These are phyloP conservation scores for Heliamphora exappendiculata DNA, from an alignment of 148 eudicot genomes.

Conservation along the genomic window DNA sequence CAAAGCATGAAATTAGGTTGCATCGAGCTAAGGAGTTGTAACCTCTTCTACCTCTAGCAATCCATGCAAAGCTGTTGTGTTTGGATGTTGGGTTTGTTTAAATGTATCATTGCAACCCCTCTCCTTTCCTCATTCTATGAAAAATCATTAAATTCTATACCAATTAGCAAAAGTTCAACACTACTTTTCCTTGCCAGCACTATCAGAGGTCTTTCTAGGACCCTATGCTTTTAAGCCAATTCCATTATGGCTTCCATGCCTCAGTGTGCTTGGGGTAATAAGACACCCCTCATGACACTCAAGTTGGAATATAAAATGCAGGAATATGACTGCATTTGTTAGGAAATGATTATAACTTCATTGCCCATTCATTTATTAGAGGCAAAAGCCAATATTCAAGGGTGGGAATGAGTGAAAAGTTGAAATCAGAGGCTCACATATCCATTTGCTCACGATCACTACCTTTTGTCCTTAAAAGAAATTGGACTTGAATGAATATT, in stretches of 20 bases:
- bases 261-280: slow-evolving; percentile 5
- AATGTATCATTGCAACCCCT: slow-evolving; percentile 8
- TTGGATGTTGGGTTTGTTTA: not conserved
- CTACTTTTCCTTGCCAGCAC: not conserved
- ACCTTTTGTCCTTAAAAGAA: slow-evolving; percentile 4
- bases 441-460: not conserved
- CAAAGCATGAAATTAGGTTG: not conserved
- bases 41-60: not conserved
- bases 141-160: not conserved
- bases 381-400: slow-evolving; percentile 22
- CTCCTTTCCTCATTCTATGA: not conserved
- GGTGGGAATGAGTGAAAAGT: slow-evolving; percentile 13
- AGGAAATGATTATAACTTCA: slow-evolving; percentile 13
- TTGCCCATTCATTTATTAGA: slow-evolving; percentile 11
- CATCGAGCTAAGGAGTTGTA: not conserved
- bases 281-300: slow-evolving; percentile 13
- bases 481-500: not conserved
- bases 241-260: slow-evolving; percentile 9
- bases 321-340: slow-evolving; percentile 3
- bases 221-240: slow-evolving; percentile 9
- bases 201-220: slow-evolving; percentile 5
- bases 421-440: slow-evolving; percentile 9
- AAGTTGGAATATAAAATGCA: not conserved
- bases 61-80: slow-evolving; percentile 12
- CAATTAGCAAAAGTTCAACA: not conserved